Evolutionary conservation across 2,329 filamentous ascomycete genomes (phyloP).

Genomic region (Colletotrichum sp.): DNA sequence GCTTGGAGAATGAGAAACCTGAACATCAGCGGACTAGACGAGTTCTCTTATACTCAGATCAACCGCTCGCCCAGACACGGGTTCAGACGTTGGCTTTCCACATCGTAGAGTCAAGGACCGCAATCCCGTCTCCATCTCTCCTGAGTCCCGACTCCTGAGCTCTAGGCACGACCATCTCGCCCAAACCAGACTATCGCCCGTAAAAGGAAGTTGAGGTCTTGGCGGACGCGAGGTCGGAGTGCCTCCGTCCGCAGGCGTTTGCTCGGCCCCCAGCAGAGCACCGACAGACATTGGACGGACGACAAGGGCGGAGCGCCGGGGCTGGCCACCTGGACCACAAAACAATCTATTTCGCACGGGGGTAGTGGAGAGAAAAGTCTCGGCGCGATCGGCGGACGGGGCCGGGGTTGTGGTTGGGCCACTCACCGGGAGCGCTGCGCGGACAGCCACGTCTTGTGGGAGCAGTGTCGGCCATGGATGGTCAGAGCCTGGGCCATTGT

Average conservation of each 20-base stretch:
- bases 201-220: conserved; percentile 7
- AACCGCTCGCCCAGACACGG: neutral
- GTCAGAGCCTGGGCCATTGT: neutral
- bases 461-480: neutral
- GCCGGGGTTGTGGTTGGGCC: conserved; percentile 6
- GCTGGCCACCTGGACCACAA: neutral
- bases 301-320: neutral
- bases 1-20: neutral
- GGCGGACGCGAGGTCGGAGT: neutral
- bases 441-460: neutral
- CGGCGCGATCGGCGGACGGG: conserved; percentile 13
- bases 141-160: neutral
- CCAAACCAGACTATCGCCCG: conserved; percentile 1
- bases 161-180: neutral
- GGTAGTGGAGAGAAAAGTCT: conserved; percentile 11
- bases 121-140: neutral
- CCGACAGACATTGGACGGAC: neutral
- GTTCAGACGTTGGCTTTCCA: neutral
- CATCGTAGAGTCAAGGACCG: conserved; percentile 4
- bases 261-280: neutral
- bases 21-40: neutral
- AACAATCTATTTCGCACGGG: conserved; percentile 19
- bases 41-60: conserved; percentile 9
- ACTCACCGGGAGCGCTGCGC: neutral
- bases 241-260: neutral